Base-by-base conservation (phyloP, 108 stramenopile genomes). In the Skeletonema grethae region DNA sequence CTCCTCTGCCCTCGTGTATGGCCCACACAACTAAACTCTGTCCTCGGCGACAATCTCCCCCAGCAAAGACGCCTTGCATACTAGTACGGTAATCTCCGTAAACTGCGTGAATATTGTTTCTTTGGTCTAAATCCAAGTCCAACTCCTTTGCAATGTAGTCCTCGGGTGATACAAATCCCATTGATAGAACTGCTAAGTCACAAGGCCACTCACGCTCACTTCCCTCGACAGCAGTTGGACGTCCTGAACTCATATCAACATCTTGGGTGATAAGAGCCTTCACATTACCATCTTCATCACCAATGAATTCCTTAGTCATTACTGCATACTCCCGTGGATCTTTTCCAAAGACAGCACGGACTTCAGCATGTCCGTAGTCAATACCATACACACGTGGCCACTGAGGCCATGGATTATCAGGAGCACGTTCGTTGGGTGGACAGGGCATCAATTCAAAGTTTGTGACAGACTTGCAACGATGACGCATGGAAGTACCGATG, bases 11-110 rank as follows among this genome's bases (percentile, higher is more conserved):
- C 77, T 98, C 98, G 71, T 98, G 91, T 80, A 98, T 98, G 32
- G 98, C 98, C 98, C 98, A 98, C 12, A 98, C 98, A 57, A 98
- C 98, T 65, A 98, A 84, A 43, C 87, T 88, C 85, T 99, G 98
- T 13, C 98, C 97, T 29, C 98, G 87, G 59, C 98, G 90, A 83
- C 98, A 99, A 86, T 99, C 98, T 10, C 98, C 98, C 38, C 92
- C 97, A 8, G 98, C 97, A 85, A 99, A 99, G 56, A 97, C 97
- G 41, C 98, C 98, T 73, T 97, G 96, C 10, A 95, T 64, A 50
- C 82, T 90, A 16, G 97, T 97, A 34, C 93, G 86, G 87, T 77
- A 98, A 65, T 98, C 97, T 41, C 98, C 98, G 80, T 98, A 96
- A n/a, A 86, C 75, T 13, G 98, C 97, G 65, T 94, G 95, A 65